Conservation (phyloP, 2,329 filamentous ascomycete genomes). For the Eurotiales sp. region DNA sequence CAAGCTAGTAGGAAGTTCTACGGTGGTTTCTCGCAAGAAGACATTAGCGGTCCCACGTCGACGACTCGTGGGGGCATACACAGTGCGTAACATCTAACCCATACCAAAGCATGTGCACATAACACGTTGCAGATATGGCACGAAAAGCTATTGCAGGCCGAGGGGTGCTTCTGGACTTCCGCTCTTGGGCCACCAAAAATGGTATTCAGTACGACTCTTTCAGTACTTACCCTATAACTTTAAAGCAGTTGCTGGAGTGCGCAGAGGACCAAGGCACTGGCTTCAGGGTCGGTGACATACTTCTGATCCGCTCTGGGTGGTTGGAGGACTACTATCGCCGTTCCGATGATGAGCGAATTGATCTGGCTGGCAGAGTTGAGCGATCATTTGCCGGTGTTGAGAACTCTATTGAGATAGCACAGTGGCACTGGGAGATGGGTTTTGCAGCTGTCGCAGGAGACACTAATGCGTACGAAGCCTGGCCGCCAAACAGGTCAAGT, state of each 20-base stretch:
- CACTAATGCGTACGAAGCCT: not conserved
- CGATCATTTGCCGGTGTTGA: constrained; percentile 1
- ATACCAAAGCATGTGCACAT: not conserved
- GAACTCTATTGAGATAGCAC: not conserved
- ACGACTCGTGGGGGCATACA: not conserved
- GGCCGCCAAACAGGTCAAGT: not conserved
- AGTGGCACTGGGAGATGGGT: not conserved
- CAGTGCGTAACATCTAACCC: not conserved
- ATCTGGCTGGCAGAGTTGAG: not conserved
- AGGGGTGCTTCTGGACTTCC: constrained; percentile 5
- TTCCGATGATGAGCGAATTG: not conserved
- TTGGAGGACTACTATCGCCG: not conserved
- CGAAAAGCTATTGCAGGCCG: not conserved
- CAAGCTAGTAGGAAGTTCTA: not conserved
- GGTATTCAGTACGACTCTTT: not conserved
- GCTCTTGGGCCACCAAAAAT: not conserved
- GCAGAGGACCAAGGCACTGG: not conserved
- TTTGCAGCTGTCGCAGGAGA: constrained; percentile 3
- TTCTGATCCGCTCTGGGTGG: not conserved
- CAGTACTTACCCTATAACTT: not conserved
- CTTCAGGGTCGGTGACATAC: not conserved
- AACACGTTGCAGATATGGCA: not conserved
- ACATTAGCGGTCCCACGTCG: not conserved
- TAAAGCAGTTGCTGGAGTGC: not conserved
- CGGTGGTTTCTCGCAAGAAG: not conserved